Conservation (phyloP, 140 eudicot species). For the Ambrosia hybrid region DNA sequence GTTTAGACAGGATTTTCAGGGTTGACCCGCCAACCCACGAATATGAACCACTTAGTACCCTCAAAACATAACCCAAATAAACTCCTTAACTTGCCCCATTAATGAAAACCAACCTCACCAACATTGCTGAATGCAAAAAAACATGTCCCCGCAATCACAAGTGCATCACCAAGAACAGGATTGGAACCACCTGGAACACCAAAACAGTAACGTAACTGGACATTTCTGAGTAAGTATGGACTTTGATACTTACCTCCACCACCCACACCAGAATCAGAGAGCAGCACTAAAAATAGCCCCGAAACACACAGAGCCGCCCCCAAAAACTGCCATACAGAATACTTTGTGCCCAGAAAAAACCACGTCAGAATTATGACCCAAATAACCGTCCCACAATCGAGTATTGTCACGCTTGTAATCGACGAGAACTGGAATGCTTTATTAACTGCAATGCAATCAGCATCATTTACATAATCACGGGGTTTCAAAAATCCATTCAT, state of each 20-base stretch:
- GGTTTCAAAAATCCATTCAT: too few relatives aligned
- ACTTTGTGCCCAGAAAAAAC: constrained; percentile 63
- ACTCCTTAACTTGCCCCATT: neutral
- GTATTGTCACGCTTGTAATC: constrained; percentile 77
- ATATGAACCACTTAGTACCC: neutral
- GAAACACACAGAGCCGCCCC: constrained; percentile 69
- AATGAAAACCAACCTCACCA: constrained; percentile 59
- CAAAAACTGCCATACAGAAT: constrained; percentile 63
- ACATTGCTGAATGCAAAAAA: constrained; percentile 76
- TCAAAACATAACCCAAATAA: neutral
- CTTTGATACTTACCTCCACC: constrained; percentile 64
- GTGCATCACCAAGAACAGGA: constrained; percentile 77
- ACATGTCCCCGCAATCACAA: constrained; percentile 70
- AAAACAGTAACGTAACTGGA: neutral
- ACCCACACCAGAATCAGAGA: constrained; percentile 76
- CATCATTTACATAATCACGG: neutral
- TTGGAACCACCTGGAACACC: constrained; percentile 65
- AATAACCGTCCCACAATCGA: constrained; percentile 84
- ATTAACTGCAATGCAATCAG: constrained; percentile 47
- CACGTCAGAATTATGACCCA: constrained; percentile 85
- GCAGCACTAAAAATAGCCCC: constrained; percentile 69
- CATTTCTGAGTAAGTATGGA: neutral
- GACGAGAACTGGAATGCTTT: constrained; percentile 83
- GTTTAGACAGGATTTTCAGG: neutral
- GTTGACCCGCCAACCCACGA: neutral